Base-by-base conservation (phyloP, 352 stramenopile species). In the Pythium aphanidermatum region DNA sequence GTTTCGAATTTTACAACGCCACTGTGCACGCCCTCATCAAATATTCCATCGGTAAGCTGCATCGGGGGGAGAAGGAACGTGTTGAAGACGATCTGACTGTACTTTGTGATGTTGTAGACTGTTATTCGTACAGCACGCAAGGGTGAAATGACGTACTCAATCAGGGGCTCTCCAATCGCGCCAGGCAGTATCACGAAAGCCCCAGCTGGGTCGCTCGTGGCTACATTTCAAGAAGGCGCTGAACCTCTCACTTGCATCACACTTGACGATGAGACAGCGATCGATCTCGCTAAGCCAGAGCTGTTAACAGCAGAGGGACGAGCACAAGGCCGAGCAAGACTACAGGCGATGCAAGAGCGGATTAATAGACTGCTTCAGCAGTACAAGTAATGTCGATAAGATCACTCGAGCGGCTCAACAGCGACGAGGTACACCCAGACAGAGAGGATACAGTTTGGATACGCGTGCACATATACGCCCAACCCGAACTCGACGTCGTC, bases 391-490 rank as follows among this genome's bases (percentile, higher is more conserved):
- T 19, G 5, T 23, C 14, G 13, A 36, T 31, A 34, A 51, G 25
- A 21, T 68, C 43, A 56, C 16, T 55, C 55, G 38, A 46, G 54
- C 24, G 62, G 58, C 19, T 63, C 60, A 27, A 95, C 68, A 11
- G 86, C 70, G 39, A 83, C 75, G 12, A 96, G 69, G 70, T 97
- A 98, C 14, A 97, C 70, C 92, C 92, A 97, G 38, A 97, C 77
- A 5, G 80, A 96, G 16, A 97, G 60, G 9, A 98, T 65, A 35
- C 78, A 76, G 55, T 91, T 90, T 9, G 85, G 72, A 47, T 96
- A 93, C 11, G 70, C 65, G 48, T 89, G 81, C 1, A 90, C 84
- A 36, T 87, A 84, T 13, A 96, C 86, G 16, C 68, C 82, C 17
- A 98, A 65, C 28, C 77, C 84, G 51, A 98, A 98, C 55, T 97